Percentiles rank a stretch among this genome's conserved stretches.
These are phyloP conservation scores for Fonsecaea erecta DNA, from an alignment of 2,329 filamentous ascomycete genomes.

Conservation along the genomic window DNA sequence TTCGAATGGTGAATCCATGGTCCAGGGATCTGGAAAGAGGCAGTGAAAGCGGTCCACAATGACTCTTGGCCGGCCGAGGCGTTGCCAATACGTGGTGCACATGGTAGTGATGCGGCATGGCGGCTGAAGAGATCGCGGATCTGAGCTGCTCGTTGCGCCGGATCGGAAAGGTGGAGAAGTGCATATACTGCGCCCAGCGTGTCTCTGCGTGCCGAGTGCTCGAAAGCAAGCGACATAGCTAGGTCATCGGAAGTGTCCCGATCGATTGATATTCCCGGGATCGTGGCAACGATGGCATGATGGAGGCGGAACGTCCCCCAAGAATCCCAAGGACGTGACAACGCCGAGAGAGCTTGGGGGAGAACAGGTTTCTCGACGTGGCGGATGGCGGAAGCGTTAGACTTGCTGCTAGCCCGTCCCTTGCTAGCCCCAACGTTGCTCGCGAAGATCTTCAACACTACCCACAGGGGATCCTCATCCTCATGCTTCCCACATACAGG, in stretches of 20 bases:
- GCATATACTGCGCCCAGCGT: conserved; percentile 77
- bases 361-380: conserved; percentile 52
- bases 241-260: conserved; percentile 68
- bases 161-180: conserved; percentile 72
- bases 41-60: conserved; percentile 64
- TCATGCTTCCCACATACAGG: conserved; percentile 70
- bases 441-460: conserved; percentile 80
- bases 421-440: conserved; percentile 44
- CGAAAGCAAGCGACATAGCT: conserved; percentile 65
- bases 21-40: conserved; percentile 71
- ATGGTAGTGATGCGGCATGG: conserved; percentile 68
- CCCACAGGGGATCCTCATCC: conserved; percentile 72
- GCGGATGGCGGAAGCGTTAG: conserved; percentile 14
- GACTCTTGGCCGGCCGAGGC: conserved; percentile 3
- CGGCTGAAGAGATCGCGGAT: conserved; percentile 75
- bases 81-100: conserved; percentile 50
- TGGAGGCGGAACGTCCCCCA: conserved; percentile 85
- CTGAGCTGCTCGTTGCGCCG: conserved; percentile 65
- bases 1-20: conserved; percentile 87
- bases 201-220: conserved; percentile 60
- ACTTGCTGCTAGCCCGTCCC: conserved; percentile 29
- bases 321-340: conserved; percentile 75
- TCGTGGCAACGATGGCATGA: conserved; percentile 62
- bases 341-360: conserved; percentile 73
- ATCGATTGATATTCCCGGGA: conserved; percentile 59